Base-by-base conservation (phyloP, 2,329 filamentous ascomycete species). In the Fusarium pseudograminearum region DNA sequence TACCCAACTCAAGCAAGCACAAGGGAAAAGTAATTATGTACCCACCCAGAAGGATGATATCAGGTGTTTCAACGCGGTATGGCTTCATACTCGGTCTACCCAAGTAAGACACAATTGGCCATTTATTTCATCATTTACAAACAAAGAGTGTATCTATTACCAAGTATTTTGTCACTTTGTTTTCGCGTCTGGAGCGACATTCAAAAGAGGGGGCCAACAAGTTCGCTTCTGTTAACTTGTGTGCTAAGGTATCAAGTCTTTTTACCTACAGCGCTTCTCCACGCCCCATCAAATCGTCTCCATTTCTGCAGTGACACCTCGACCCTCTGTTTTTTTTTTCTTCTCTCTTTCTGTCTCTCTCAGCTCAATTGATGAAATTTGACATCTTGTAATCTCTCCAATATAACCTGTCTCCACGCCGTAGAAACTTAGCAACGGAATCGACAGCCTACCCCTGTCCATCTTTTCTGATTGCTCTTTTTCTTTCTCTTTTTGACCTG, bases 71-170 rank as follows among this genome's bases (percentile, higher is more conserved):
- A 52, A 33, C 16, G 22, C 20, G 61, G 60, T 14, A 63, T 47
- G 40, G 53, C 31, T 59, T 57, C 34, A 46, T 22, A n/a, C 18
- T 47, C 30, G 10, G 12, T 33, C 16, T 51, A 22, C 28, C 28
- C 38, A 28, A 20, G 33, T 51, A 20, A 48, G 31, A 34, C 36
- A 30, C 31, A 46, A 53, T 47, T 60, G 26, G 53, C 22, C n/a
- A 66, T 48, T 42, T 42, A 66, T 50, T 55, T 50, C 47, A 66
- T 66, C 47, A 61, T 66, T 33, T 40, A 48, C 47, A 55, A 60
- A 41, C 8, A 24, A n/a, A 51, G 33, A n/a, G 24, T 18, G 18
- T 20, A 34, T 16, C 22, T 26, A 15, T n/a, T 8, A 34, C 15
- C 24, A 40, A 40, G 31, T 51, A 51, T 40, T 34, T 18, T 11